phyloP scores from a whole-genome alignment of 2,329 filamentous ascomycete genomes.

The Thelonectria blattea region DNA sequence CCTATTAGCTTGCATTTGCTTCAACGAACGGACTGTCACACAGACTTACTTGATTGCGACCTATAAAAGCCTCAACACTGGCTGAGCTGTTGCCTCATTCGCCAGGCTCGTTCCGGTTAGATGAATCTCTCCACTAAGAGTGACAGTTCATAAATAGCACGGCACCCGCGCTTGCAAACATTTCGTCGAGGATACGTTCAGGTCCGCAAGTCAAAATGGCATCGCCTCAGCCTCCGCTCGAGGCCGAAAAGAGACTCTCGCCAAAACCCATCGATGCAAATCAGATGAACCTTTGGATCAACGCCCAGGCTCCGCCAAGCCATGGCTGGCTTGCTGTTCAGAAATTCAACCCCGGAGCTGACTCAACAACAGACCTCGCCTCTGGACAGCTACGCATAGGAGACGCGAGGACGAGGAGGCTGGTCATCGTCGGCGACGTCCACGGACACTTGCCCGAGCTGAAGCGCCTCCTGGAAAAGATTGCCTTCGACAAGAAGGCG shows the following conservation, averaged over 20 bases:
- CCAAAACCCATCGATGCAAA: background rate
- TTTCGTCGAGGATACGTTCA: background rate
- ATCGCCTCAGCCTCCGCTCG: background rate
- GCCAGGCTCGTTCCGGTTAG: conserved; percentile 10
- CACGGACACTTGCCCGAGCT: conserved; percentile 79
- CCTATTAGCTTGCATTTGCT: background rate
- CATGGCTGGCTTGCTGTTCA: background rate
- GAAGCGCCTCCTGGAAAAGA: conserved; percentile 66
- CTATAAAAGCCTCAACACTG: background rate
- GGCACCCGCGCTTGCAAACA: background rate
- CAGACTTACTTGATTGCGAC: background rate
- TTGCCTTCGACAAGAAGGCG: conserved; percentile 58
- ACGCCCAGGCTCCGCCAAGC: background rate
- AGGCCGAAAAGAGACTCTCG: background rate
- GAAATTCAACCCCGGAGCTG: background rate
- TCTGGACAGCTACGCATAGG: conserved; percentile 3
- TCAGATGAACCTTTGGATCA: conserved; percentile 4
- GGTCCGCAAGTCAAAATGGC: conserved; percentile 2
- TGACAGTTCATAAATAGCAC: background rate
- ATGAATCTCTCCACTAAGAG: conserved; percentile 6
- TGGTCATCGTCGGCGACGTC: conserved; percentile 83
- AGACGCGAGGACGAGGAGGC: conserved; percentile 10
- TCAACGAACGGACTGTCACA: background rate
- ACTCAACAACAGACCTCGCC: background rate
- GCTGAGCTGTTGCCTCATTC: background rate